Percentiles rank a stretch among this genome's conserved stretches.
Evolutionary conservation across 768 basidiomycete species (phyloP).

Genomic region (Lentinus tigrinus): DNA sequence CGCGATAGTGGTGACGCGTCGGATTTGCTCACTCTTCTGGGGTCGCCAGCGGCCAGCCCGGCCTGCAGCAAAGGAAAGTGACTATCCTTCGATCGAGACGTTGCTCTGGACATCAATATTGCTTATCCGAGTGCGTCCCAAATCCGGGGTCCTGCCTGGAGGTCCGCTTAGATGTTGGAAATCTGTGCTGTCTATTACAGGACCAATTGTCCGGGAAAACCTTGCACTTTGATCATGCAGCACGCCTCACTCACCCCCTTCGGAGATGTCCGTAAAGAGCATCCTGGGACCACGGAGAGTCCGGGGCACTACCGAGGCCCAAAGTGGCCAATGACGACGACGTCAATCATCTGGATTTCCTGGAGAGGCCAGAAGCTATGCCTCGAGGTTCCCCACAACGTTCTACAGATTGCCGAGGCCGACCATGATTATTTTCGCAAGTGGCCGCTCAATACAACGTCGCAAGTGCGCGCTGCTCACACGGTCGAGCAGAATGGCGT

Average conservation of each 20-base stretch:
- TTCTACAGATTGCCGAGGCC: constrained; percentile 7
- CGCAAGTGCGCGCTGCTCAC: neutral
- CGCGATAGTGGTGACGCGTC: neutral
- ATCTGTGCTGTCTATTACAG: neutral
- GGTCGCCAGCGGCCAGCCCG: constrained; percentile 1
- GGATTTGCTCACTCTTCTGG: neutral
- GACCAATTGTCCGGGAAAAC: constrained; percentile 1
- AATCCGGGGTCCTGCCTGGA: neutral
- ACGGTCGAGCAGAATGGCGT: neutral
- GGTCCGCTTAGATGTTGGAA: neutral
- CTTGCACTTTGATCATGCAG: neutral
- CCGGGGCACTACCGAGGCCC: no score
- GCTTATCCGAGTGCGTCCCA: neutral
- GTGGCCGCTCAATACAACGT: constrained; percentile 4
- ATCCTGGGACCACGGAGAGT: neutral
- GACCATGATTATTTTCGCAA: constrained; percentile 5
- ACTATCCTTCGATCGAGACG: neutral
- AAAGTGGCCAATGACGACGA: neutral
- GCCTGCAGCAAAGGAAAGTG: neutral
- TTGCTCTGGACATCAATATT: neutral
- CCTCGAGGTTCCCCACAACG: constrained; percentile 7
- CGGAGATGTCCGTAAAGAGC: neutral
- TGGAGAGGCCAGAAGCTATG: constrained; percentile 15
- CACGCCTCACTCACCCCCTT: neutral
- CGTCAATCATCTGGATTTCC: constrained; percentile 12